Conservation (phyloP, 441 rosid genomes). For the Isatis lusitanica region DNA sequence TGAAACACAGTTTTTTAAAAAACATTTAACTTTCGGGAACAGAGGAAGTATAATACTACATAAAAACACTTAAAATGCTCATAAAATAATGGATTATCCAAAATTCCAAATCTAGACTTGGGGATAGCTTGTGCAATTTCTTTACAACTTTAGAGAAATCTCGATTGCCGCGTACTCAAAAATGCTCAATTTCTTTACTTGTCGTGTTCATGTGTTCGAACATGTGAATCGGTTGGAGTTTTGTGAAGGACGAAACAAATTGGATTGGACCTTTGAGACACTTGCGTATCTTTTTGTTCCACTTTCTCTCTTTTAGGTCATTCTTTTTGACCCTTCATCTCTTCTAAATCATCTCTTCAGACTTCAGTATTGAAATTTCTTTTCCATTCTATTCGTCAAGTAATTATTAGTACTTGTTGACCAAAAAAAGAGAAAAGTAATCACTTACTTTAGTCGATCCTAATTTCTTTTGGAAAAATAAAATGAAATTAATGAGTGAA, state of each 20-base stretch:
- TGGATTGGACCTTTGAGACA: conserved; percentile 4
- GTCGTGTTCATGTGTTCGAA: conserved; percentile 30
- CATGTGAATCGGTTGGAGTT: conserved; percentile 30
- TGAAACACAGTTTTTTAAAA: too few relatives aligned
- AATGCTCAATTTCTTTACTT: too few relatives aligned
- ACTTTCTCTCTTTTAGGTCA: conserved; percentile 3
- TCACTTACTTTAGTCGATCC: too few relatives aligned
- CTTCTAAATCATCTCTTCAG: neutral
- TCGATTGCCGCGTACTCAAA: too few relatives aligned
- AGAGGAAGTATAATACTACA: too few relatives aligned
- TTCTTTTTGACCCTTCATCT: conserved; percentile 19
- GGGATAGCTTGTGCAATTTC: neutral
- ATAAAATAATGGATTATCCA: neutral
- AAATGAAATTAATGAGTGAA: too few relatives aligned
- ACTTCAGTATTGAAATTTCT: neutral
- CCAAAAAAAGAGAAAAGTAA: too few relatives aligned
- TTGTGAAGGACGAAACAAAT: conserved; percentile 19
- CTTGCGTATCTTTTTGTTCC: neutral
- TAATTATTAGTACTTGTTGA: too few relatives aligned
- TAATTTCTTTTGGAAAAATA: too few relatives aligned
- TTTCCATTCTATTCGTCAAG: neutral
- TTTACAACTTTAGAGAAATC: neutral
- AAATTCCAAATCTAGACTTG: neutral
- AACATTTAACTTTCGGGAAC: too few relatives aligned
- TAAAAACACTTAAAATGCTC: too few relatives aligned